Evolutionary conservation across 2,329 filamentous ascomycete species (phyloP).

Genomic region (Penicillium paneum): DNA sequence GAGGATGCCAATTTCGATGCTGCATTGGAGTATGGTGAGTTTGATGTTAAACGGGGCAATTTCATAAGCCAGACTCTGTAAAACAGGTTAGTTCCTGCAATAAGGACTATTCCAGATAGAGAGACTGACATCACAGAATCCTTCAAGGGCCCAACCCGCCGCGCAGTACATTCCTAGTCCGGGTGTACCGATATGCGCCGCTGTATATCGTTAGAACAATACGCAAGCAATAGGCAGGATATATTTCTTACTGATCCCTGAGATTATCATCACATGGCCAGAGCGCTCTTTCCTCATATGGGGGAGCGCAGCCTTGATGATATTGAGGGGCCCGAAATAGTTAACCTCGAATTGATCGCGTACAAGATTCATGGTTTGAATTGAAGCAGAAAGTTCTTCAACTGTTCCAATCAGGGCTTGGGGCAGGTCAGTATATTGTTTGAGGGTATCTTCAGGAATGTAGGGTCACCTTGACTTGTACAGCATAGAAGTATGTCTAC

Average conservation of each 20-base stretch:
- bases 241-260: conserved; percentile 64
- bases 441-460: background rate
- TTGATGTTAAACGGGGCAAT: conserved; percentile 96
- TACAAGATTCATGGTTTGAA: conserved; percentile 71
- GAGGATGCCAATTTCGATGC: conserved; percentile 83
- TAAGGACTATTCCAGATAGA: background rate
- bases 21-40: conserved; percentile 91
- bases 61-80: conserved; percentile 78
- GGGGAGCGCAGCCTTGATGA: conserved; percentile 84
- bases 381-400: conserved; percentile 77
- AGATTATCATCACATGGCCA: conserved; percentile 86
- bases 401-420: conserved; percentile 82
- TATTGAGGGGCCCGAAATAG: conserved; percentile 94
- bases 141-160: conserved; percentile 90
- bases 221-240: too few species aligned
- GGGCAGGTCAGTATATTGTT: conserved; percentile 8
- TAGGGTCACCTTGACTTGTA: conserved; percentile 69
- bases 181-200: conserved; percentile 87
- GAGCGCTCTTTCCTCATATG: conserved; percentile 74
- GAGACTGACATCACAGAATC: conserved; percentile 73
- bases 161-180: conserved; percentile 89
- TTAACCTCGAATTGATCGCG: conserved; percentile 91
- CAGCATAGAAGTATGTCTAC: conserved; percentile 91
- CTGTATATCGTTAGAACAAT: conserved; percentile 33
- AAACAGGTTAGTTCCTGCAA: conserved; percentile 8